Conservation (phyloP, 495 filamentous ascomycete species). For the Rusavskia elegans region DNA sequence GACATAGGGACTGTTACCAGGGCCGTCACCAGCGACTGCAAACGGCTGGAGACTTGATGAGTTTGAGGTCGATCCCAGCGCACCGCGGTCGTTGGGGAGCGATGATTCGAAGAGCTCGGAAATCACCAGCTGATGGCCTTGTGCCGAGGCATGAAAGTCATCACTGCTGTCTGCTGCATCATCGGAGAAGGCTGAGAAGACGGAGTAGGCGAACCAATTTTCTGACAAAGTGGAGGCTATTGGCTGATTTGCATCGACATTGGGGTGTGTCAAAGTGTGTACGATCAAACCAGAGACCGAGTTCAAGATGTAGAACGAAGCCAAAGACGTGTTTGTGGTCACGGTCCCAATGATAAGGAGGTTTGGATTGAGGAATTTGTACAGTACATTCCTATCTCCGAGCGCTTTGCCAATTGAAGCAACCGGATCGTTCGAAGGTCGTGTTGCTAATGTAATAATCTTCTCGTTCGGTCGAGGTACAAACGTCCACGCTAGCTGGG, state of each 20-base stretch:
- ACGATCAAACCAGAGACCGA: constrained; percentile 70
- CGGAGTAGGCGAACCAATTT: constrained; percentile 94
- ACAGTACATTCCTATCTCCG: constrained; percentile 78
- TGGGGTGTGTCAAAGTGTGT: constrained; percentile 49
- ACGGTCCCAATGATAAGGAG: constrained; percentile 61
- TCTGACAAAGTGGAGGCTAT: constrained; percentile 69
- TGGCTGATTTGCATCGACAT: constrained; percentile 57
- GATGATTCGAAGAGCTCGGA: constrained; percentile 83
- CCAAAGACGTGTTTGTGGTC: constrained; percentile 34
- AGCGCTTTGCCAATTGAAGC: constrained; percentile 91
- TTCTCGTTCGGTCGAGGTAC: constrained; percentile 46
- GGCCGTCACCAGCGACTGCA: constrained; percentile 21
- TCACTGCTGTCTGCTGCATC: constrained; percentile 23
- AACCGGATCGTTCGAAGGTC: constrained; percentile 67
- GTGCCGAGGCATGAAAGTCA: constrained; percentile 34
- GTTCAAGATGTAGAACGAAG: constrained; percentile 71
- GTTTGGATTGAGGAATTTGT: constrained; percentile 94
- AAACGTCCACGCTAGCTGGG: constrained; percentile 59
- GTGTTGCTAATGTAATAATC: constrained; percentile 46
- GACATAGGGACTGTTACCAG: constrained; percentile 43
- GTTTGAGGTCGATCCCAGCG: constrained; percentile 46
- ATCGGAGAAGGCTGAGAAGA: constrained; percentile 43
- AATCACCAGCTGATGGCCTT: constrained; percentile 76
- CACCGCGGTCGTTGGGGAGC: constrained; percentile 69
- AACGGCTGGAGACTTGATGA: constrained; percentile 55